Percentiles rank a stretch among this genome's conserved stretches.
These are phyloP conservation scores for Biscogniauxia marginata DNA, from an alignment of 2,329 filamentous ascomycete species.

Conservation along the genomic window DNA sequence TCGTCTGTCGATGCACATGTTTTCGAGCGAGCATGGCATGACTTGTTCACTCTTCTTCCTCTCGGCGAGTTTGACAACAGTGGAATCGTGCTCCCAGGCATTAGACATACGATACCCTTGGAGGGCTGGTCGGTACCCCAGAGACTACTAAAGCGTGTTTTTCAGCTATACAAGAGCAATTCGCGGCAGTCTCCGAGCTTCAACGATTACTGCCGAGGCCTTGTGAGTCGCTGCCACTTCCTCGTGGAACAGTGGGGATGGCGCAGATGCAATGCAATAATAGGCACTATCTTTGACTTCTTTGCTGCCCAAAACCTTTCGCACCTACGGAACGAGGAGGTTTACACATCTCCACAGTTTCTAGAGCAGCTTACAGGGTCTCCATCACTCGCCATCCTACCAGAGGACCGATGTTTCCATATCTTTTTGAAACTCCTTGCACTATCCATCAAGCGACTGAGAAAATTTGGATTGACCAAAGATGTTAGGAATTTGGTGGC, in stretches of 20 bases:
- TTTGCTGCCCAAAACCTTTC: constrained; percentile 62
- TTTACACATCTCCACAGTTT: constrained; percentile 59
- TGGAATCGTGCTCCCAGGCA: constrained; percentile 46
- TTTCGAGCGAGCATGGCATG: constrained; percentile 58
- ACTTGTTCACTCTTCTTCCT: constrained; percentile 60
- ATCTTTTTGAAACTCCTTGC: constrained; percentile 65
- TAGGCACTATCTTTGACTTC: constrained; percentile 66
- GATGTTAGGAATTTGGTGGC: constrained; percentile 61
- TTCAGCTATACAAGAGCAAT: constrained; percentile 57
- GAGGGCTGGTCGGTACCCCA: constrained; percentile 64
- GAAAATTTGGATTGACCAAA: constrained; percentile 47
- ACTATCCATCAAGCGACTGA: constrained; percentile 53
- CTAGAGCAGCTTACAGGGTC: constrained; percentile 51
- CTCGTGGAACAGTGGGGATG: constrained; percentile 66
- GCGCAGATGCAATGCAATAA: constrained; percentile 54
- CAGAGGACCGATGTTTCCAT: constrained; percentile 63
- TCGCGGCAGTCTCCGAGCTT: constrained; percentile 57
- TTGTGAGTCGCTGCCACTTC: constrained; percentile 61
- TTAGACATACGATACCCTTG: constrained; percentile 37
- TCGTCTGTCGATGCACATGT: constrained; percentile 42
- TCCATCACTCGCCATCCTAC: constrained; percentile 49
- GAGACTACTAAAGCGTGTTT: constrained; percentile 54
- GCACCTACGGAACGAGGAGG: constrained; percentile 64
- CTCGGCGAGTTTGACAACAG: constrained; percentile 57
- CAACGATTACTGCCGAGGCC: constrained; percentile 62